phyloP scores from a whole-genome alignment of 495 filamentous ascomycete species.

The Aspergillus ellipticus region DNA sequence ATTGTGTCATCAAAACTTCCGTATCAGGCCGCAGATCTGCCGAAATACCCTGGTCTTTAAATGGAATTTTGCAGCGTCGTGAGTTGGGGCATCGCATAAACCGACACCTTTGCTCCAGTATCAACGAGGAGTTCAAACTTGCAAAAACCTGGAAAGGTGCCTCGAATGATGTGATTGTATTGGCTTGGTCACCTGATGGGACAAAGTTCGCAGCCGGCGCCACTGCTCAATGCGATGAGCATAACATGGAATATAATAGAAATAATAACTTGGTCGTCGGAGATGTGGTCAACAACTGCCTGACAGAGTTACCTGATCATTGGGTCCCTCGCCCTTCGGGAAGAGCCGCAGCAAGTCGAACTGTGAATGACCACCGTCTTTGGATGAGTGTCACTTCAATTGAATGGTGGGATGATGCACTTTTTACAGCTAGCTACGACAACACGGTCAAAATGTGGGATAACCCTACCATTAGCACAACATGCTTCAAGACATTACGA shows the following conservation, averaged over 20 bases:
- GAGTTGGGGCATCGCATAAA: constrained; percentile 20
- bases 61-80: constrained; percentile 23
- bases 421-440: constrained; percentile 83
- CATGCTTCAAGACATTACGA: constrained; percentile 48
- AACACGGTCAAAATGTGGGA: constrained; percentile 75
- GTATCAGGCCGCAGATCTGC: not conserved
- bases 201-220: constrained; percentile 57
- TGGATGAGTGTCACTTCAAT: constrained; percentile 77
- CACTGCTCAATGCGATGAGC: constrained; percentile 66
- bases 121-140: constrained; percentile 25
- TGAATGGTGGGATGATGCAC: constrained; percentile 59
- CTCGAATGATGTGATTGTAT: constrained; percentile 46
- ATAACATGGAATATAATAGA: constrained; percentile 82
- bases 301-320: constrained; percentile 70
- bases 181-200: constrained; percentile 50
- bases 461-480: constrained; percentile 27
- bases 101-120: constrained; percentile 14
- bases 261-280: constrained; percentile 74
- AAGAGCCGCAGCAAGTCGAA: constrained; percentile 46
- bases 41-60: not conserved
- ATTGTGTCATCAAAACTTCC: constrained; percentile 9
- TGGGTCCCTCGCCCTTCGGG: constrained; percentile 53
- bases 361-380: constrained; percentile 62
- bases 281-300: constrained; percentile 46
- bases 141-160: constrained; percentile 49